These are phyloP conservation scores for Neoscytalidium dimidiatum DNA, from an alignment of 2,329 filamentous ascomycete species.

Conservation along the genomic window DNA sequence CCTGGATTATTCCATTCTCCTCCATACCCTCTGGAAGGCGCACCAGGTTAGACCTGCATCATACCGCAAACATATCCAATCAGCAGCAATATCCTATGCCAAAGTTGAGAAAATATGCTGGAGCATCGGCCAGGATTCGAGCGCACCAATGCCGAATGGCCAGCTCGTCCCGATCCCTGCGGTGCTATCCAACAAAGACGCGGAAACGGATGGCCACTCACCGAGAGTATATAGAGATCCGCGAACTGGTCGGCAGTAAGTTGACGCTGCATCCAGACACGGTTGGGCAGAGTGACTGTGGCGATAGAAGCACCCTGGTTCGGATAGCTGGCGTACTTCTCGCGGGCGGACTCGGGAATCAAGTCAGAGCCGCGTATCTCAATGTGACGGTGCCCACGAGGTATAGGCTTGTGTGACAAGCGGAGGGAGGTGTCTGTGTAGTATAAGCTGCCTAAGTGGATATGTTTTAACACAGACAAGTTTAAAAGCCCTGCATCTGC, in stretches of 20 bases:
- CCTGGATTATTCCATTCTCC: too few species aligned
- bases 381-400: background rate
- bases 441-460: background rate
- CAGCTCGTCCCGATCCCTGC: background rate
- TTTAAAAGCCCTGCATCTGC: background rate
- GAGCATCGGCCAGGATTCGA: too few species aligned
- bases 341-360: background rate
- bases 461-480: background rate
- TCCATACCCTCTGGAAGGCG: too few species aligned
- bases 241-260: background rate
- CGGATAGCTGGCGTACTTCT: background rate
- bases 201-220: background rate
- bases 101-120: too few species aligned
- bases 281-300: background rate
- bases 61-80: too few species aligned
- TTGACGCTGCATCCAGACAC: slow-evolving; percentile 8
- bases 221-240: slow-evolving; percentile 5
- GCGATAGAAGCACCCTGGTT: slow-evolving; percentile 2
- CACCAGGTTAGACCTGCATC: too few species aligned
- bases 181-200: background rate
- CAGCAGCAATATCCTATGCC: too few species aligned
- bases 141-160: too few species aligned
- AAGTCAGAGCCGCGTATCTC: background rate
- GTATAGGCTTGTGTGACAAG: background rate
- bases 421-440: background rate